phyloP scores from a whole-genome alignment of 2,329 filamentous ascomycete species.

The Penicillium sp. region DNA sequence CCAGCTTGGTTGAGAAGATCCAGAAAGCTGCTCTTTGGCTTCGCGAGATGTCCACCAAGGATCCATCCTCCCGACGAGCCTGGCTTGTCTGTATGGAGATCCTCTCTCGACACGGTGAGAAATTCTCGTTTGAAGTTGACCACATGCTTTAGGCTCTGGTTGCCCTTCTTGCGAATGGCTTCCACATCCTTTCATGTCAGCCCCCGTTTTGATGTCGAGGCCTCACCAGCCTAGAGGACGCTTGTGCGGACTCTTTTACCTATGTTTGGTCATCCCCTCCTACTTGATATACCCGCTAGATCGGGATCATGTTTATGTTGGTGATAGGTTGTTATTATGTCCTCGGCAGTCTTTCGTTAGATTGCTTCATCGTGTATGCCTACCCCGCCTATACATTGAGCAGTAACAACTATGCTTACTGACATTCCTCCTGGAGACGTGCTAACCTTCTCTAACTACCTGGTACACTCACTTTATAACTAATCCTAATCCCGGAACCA shows the following conservation, averaged over 20 bases:
- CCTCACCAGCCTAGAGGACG: background rate
- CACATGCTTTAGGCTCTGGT: constrained; percentile 1
- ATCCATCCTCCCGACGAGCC: constrained; percentile 36
- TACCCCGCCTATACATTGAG: background rate
- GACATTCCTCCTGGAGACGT: background rate
- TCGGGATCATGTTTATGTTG: background rate
- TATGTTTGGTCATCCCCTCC: background rate
- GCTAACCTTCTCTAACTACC: background rate
- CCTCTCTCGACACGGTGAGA: constrained; percentile 23
- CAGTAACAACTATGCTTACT: background rate
- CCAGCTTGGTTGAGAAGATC: constrained; percentile 28
- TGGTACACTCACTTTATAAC: background rate
- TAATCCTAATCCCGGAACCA: background rate
- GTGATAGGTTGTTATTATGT: background rate
- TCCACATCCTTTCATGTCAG: background rate
- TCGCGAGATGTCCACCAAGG: constrained; percentile 36
- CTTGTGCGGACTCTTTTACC: background rate
- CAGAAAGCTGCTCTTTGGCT: constrained; percentile 42
- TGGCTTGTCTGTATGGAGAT: constrained; percentile 35
- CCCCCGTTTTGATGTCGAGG: background rate
- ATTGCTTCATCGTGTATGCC: background rate
- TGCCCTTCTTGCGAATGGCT: background rate
- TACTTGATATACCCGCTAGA: background rate
- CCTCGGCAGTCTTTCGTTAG: background rate
- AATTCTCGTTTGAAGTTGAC: constrained; percentile 15